Evolutionary conservation across 2,329 filamentous ascomycete species (phyloP), one percentile per base, ranked within the genome.

Genomic region (Ambrosiella beaveri): DNA sequence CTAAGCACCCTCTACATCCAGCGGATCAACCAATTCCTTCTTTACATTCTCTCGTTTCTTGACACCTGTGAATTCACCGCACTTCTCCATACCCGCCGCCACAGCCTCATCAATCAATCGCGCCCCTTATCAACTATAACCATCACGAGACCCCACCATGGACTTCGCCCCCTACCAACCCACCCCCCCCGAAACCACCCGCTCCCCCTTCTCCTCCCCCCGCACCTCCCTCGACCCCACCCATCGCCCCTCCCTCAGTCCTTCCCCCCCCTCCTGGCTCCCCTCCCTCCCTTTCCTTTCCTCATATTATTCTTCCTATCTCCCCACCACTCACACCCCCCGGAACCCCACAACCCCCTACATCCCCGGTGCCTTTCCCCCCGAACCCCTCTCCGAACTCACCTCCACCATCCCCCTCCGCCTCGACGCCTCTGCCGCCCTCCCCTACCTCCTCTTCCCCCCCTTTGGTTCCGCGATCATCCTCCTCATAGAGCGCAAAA

Each of bases 101-200:
- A 27, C 27, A 27, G 27, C 27, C 2, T 27, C 27, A 27, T 27
- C 27, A 27, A 27, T 27, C 27, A 4, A 27, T 27, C 27, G 27
- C 27, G 27, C 27, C 27, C 5, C 27, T 27, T 27, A 27, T 27
- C 27, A 27, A 27, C 27, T 27, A 27, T 5, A 27, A 27, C 27
- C 27, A 27, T 27, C 27, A 27, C 27, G 27, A 27, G 27, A 27
- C 40, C 17, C 27, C 62, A 73, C 65, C 58, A 93, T 93, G 86
- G 87, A 96, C 74, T 98, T 97, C 69, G 93, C 93, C 51, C 93
- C 93, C 41, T 98, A 97, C 73, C 93, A 97, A 74, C 91, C 91
- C 70, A 85, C 85, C 54, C 85, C 86, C 13, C 93, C 93, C 8
- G 90, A 97, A 73, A 78, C 85, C 65, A 81, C 82, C 64, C 87